Base-by-base conservation (phyloP, 495 filamentous ascomycete species). In the Aspergillus coremiiformis region DNA sequence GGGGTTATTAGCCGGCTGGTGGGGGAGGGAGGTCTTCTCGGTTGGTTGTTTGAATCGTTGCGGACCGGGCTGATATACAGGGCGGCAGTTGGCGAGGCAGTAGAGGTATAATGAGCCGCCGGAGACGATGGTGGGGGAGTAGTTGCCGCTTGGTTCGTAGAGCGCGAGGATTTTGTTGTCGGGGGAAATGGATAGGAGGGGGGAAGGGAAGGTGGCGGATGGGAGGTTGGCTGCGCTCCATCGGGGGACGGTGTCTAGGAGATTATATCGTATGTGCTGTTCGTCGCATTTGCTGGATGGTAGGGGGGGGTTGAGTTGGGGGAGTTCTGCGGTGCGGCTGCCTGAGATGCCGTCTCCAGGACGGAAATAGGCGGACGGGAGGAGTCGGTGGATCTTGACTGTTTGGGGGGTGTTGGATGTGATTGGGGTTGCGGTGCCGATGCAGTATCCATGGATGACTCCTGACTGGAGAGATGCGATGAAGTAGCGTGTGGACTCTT, bases 101-200 rank as follows among this genome's bases (percentile, higher is more conserved):
- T 43, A 59, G 11, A 63, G 22, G 44, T 59, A 63, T 4, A 63
- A 15, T 2, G 56, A 45, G 1, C 60, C 60, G 10, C 60, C 60
- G 0, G 37, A n/a, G 17, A 51, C 19, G 43, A 56, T 44, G 8
- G 19, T 10, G 45, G 39, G 51, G 20, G 52, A 48, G 35, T 57
- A 52, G 10, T 46, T 49, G 6, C 41, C 50, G 21, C 49, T 56
- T 7, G 56, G 45, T 39, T 63, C 60, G 43, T 55, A 63, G 39
- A 59, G 41, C 7, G 48, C 49, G 3, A 59, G 42, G 21, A 63
- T 24, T 1, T 39, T 48, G 5, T 8, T 29, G 39, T 63, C 57
- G 29, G 47, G 30, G 29, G 61, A 60, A 22, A 56, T 41, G 20
- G 57, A 39, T 11, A 55, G 23, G 57, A 65, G 37, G 47, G 66